These are phyloP conservation scores for Prunus mume DNA, from an alignment of 306 rosid genomes.

Conservation along the genomic window DNA sequence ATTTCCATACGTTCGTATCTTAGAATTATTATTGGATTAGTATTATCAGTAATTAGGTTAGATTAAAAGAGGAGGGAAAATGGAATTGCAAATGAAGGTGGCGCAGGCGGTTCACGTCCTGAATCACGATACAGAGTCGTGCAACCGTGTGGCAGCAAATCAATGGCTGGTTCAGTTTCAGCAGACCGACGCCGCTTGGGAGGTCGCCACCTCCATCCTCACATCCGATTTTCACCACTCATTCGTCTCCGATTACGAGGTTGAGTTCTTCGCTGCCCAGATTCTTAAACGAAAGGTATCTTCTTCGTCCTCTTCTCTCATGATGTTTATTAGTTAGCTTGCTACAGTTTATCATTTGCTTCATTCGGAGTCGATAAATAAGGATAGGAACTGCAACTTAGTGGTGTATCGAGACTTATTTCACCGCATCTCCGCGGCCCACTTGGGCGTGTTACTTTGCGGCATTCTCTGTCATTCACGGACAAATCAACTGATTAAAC, in stretches of 20 bases:
- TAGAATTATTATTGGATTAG: slow-evolving; percentile 1
- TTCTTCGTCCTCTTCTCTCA: not conserved
- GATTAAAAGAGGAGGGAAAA: slow-evolving; percentile 8
- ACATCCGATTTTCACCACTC: slow-evolving; percentile 52
- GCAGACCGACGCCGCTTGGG: slow-evolving; percentile 94
- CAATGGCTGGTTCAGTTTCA: slow-evolving; percentile 99
- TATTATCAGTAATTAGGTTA: slow-evolving; percentile 1
- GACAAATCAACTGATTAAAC: not conserved
- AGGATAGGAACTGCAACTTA: not conserved
- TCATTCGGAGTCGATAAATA: not conserved
- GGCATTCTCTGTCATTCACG: not conserved
- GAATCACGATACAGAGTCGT: slow-evolving; percentile 82
- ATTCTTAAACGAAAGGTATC: slow-evolving; percentile 91
- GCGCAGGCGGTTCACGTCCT: slow-evolving; percentile 89
- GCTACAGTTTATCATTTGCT: not conserved
- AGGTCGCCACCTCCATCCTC: slow-evolving; percentile 89
- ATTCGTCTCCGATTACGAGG: slow-evolving; percentile 59
- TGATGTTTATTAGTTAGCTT: not conserved
- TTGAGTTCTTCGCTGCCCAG: slow-evolving; percentile 98
- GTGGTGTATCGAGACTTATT: too few relatives aligned
- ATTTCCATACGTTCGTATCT: slow-evolving; percentile 6
- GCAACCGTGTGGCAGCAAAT: slow-evolving; percentile 98
- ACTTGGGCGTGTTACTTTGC: too few relatives aligned
- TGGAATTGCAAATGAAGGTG: slow-evolving; percentile 73
- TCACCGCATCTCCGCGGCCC: too few relatives aligned